Base-by-base conservation (phyloP, 768 basidiomycete genomes). In the Suillus placidus region DNA sequence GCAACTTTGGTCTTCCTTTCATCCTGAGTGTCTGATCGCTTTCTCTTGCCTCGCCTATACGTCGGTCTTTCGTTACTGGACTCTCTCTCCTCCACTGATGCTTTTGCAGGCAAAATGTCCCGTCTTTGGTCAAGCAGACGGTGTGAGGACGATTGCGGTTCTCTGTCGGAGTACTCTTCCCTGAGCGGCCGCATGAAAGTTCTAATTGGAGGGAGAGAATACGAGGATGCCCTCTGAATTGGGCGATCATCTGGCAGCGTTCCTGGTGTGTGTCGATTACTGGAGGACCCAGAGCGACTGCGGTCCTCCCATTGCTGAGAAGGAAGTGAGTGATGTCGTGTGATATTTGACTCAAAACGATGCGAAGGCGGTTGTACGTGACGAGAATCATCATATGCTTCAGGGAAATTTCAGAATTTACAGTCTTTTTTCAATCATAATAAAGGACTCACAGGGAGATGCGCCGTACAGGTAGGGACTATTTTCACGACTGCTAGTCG, bases 61-160 rank as follows among this genome's bases (percentile, higher is more conserved):
- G 6, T 64, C 13, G 56, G 42, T 64, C 30, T 45, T 26, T 51
- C 49, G 49, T 26, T 37, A 30, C 42, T 52, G 57, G 52, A 37
- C 67, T 66, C 58, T 55, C 35, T 32, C 43, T 42, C 40, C 18
- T 42, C 58, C 18, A 6, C 42, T 60, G 58, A 60, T 32, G 3
- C 40, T 42, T 60, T 30, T 12, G 10, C 20, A 60, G 38, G 58
- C 18, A 20, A 30, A 13, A 4, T 38, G 42, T 65, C 64, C 8
- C 6, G 60, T 42, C 55, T 47, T 61, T 67, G 68, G 6, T 70
- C 76, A 57, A 71, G 76, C n/a, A 76, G 57, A 58, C 71, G 69
- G 69, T 75, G 69, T 66, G 70, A 72, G 69, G 77, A 73, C 23
- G 76, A 35, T 55, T 75, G 66, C 64, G 72, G 75, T 2, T 60